Conservation (phyloP, 129 eudicot genomes). For the Centaurea solstitialis region DNA sequence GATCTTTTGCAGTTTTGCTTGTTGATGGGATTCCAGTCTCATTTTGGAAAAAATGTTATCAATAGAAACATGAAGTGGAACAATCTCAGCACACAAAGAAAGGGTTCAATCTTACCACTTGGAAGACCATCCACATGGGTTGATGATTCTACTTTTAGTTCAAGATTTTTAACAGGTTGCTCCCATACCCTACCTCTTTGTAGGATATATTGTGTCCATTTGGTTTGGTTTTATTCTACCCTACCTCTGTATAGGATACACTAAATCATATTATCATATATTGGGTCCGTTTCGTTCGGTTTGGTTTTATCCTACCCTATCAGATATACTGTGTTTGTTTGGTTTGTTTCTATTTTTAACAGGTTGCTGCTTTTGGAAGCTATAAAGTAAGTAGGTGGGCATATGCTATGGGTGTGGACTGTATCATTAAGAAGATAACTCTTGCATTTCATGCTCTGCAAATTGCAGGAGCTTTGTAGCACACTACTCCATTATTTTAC, state of each 20-base stretch:
- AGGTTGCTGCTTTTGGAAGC: slow-evolving; percentile 24
- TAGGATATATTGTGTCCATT: no score
- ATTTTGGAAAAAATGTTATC: no score
- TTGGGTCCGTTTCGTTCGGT: neutral
- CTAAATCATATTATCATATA: no score
- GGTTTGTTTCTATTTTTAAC: neutral
- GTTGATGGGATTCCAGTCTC: neutral
- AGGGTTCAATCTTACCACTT: neutral
- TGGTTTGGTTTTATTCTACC: neutral
- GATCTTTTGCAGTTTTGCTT: slow-evolving; percentile 5
- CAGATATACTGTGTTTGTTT: neutral
- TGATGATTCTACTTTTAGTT: slow-evolving; percentile 23
- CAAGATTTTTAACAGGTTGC: slow-evolving; percentile 2
- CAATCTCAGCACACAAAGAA: neutral
- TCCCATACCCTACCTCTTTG: no score
- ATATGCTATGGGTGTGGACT: slow-evolving; percentile 12
- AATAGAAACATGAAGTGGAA: no score
- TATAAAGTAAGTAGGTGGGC: slow-evolving; percentile 15
- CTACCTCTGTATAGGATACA: neutral
- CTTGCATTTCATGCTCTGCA: slow-evolving; percentile 25
- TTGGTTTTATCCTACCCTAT: neutral
- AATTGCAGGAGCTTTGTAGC: slow-evolving; percentile 34
- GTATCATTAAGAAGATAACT: slow-evolving; percentile 13
- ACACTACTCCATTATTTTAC: slow-evolving; percentile 38
- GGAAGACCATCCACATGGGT: slow-evolving; percentile 15